Evolutionary conservation across 2,329 filamentous ascomycete species (phyloP).

Genomic region (Pyrenophora seminiperda): DNA sequence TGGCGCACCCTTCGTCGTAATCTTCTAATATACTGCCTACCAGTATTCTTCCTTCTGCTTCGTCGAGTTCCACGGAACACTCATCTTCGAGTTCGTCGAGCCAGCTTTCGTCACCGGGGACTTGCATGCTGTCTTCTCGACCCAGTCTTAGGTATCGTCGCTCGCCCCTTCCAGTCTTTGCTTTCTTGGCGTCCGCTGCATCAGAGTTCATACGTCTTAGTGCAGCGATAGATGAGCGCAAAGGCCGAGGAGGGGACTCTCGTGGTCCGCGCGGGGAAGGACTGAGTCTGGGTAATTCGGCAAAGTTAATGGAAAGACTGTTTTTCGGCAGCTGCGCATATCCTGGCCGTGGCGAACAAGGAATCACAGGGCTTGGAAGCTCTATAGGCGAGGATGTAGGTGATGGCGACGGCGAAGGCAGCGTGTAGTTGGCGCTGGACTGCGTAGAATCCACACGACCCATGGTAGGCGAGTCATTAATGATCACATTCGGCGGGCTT

Average conservation of each 20-base stretch:
- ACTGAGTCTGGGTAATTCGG: constrained; percentile 26
- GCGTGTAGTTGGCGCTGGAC: constrained; percentile 27
- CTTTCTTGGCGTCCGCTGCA: constrained; percentile 24
- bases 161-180: constrained; percentile 35
- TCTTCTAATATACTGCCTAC: constrained; percentile 30
- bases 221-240: constrained; percentile 47
- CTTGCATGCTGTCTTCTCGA: constrained; percentile 41
- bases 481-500: constrained; percentile 1
- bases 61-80: constrained; percentile 23
- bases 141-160: constrained; percentile 50
- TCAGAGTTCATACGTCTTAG: constrained; percentile 54
- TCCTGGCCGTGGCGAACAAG: constrained; percentile 31
- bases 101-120: constrained; percentile 40
- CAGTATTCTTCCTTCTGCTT: constrained; percentile 25
- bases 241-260: constrained; percentile 41
- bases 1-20: constrained; percentile 29
- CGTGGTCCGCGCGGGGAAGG: constrained; percentile 39
- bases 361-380: constrained; percentile 14
- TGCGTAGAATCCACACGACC: constrained; percentile 16
- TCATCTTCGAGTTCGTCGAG: constrained; percentile 32
- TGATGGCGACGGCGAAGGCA: constrained; percentile 20
- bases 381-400: constrained; percentile 19
- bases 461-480: constrained; percentile 15
- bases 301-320: constrained; percentile 28
- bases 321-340: constrained; percentile 25